Evolutionary conservation across 129 eudicot species (phyloP).

Genomic region (Saussurea involucrata): DNA sequence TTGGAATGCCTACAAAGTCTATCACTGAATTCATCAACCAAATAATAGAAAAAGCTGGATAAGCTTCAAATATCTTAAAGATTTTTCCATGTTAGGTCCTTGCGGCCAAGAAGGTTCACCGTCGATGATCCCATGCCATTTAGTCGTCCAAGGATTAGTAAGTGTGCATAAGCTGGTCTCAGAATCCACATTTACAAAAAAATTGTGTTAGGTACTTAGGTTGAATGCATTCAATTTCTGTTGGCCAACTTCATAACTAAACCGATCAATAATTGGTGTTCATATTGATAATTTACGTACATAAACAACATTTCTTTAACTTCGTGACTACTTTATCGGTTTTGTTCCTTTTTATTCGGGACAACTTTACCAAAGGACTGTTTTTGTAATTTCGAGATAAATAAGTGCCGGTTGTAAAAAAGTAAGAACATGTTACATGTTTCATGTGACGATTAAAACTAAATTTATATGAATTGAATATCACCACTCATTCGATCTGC

Average conservation of each 20-base stretch:
- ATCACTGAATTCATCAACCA: not conserved
- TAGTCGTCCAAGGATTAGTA: not conserved
- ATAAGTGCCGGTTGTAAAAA: not conserved
- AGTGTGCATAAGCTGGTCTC: not conserved
- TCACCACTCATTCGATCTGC: constrained; percentile 26
- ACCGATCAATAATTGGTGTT: not conserved
- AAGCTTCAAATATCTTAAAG: not conserved
- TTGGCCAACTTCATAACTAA: not conserved
- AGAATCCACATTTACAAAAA: not conserved
- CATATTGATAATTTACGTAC: not conserved
- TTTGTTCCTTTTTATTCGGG: not conserved
- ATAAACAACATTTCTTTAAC: not conserved
- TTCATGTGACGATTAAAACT: constrained; percentile 20
- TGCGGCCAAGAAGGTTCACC: not conserved
- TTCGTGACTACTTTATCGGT: not conserved
- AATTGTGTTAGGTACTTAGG: not conserved
- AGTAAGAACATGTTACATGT: constrained; percentile 13
- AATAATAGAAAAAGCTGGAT: not conserved
- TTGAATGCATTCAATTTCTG: not conserved
- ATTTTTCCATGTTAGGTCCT: not conserved
- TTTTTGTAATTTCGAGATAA: not conserved
- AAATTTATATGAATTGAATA: not conserved
- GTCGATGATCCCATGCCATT: not conserved
- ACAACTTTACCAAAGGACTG: not conserved
- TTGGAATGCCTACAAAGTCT: not conserved